Percentiles rank a stretch among this genome's conserved stretches.
These are phyloP conservation scores for Staphylotrichum longicolle DNA, from an alignment of 495 filamentous ascomycete genomes.

Conservation along the genomic window DNA sequence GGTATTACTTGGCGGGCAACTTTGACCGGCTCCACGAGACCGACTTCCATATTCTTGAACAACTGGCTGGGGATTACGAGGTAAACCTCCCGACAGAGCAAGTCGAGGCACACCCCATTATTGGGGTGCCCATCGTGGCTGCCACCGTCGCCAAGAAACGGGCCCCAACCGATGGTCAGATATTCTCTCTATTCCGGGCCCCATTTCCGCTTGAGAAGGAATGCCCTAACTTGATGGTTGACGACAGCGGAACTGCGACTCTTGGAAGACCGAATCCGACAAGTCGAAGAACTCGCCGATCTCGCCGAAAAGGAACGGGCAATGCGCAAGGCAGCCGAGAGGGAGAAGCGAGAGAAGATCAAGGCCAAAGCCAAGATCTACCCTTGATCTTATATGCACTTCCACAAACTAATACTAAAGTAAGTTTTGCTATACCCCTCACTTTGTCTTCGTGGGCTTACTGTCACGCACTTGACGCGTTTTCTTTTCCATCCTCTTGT, in stretches of 20 bases:
- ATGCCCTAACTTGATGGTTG: background rate
- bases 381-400: too few species aligned
- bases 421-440: too few species aligned
- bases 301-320: conserved; percentile 3
- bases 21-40: background rate
- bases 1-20: background rate
- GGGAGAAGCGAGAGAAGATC: background rate
- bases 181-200: background rate
- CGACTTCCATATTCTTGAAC: background rate
- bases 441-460: too few species aligned
- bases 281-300: background rate
- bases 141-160: background rate
- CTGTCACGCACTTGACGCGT: too few species aligned
- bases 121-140: background rate
- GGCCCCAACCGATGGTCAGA: background rate
- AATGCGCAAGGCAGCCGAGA: background rate
- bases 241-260: background rate
- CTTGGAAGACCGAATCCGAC: background rate
- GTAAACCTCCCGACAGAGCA: background rate
- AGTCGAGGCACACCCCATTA: background rate
- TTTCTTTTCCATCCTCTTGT: too few species aligned
- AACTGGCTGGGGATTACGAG: background rate
- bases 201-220: too few species aligned
- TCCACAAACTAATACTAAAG: too few species aligned
- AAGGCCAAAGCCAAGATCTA: background rate